These are phyloP conservation scores for Scheffersomyces spartinae DNA, from an alignment of 805 yeast species.

Conservation along the genomic window DNA sequence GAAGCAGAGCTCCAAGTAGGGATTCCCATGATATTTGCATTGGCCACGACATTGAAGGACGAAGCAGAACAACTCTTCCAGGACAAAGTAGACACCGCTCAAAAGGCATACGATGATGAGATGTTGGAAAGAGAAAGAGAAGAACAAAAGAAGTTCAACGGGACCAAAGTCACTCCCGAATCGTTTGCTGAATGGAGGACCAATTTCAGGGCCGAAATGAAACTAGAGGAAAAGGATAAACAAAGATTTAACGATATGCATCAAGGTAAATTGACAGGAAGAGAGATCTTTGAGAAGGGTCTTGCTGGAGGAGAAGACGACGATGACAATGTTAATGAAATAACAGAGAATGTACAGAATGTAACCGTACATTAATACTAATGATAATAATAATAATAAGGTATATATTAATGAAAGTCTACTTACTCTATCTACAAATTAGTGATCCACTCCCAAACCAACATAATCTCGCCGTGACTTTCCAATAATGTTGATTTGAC, in stretches of 20 bases:
- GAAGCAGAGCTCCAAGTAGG: slow-evolving; percentile 77
- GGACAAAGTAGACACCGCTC: slow-evolving; percentile 40
- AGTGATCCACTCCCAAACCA: slow-evolving; percentile 79
- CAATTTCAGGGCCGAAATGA: slow-evolving; percentile 60
- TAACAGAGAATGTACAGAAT: slow-evolving; percentile 2
- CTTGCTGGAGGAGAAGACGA: slow-evolving; percentile 60
- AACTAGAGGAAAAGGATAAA: slow-evolving; percentile 47
- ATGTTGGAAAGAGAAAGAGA: slow-evolving; percentile 57
- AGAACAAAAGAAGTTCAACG: slow-evolving; percentile 83
- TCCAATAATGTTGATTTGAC: slow-evolving; percentile 55
- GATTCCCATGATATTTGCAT: slow-evolving; percentile 81
- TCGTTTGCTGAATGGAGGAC: slow-evolving; percentile 64
- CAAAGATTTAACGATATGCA: slow-evolving; percentile 47
- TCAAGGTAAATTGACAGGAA: slow-evolving; percentile 73
- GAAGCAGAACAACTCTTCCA: slow-evolving; percentile 61
- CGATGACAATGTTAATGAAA: slow-evolving; percentile 12
- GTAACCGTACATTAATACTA: no score
- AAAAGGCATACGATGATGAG: slow-evolving; percentile 46
- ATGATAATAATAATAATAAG: no score
- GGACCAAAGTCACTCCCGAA: slow-evolving; percentile 80
- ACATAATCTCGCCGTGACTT: slow-evolving; percentile 76
- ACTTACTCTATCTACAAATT: no score
- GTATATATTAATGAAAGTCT: no score
- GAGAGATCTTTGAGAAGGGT: slow-evolving; percentile 83
- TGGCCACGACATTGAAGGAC: slow-evolving; percentile 71